Conservation (phyloP, 1,284 basidiomycete genomes). For the Chalciporus sp. region DNA sequence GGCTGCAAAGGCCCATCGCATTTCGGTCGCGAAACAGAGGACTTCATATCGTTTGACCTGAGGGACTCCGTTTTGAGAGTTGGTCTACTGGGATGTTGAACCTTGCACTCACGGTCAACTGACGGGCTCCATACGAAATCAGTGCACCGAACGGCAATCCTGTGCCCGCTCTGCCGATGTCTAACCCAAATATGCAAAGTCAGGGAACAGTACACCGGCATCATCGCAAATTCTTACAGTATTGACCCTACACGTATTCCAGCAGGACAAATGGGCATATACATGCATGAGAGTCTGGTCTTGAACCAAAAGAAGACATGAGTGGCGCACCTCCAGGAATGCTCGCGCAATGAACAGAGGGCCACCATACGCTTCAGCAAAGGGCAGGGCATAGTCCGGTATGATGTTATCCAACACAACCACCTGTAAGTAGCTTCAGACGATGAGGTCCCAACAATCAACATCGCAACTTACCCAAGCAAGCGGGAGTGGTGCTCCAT, state of each 20-base stretch:
- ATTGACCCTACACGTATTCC: slow-evolving; percentile 21
- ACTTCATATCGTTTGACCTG: slow-evolving; percentile 28
- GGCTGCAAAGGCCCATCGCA: slow-evolving; percentile 28
- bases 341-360: slow-evolving; percentile 34
- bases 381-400: slow-evolving; percentile 31
- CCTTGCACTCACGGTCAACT: slow-evolving; percentile 25
- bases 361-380: slow-evolving; percentile 26
- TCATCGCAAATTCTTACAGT: slow-evolving; percentile 22
- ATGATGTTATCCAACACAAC: slow-evolving; percentile 32
- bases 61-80: not conserved
- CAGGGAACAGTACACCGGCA: not conserved
- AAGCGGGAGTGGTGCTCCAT: slow-evolving; percentile 29
- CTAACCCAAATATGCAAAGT: slow-evolving; percentile 12
- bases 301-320: not conserved
- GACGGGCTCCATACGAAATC: slow-evolving; percentile 21
- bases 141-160: slow-evolving; percentile 30
- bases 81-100: not conserved
- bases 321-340: slow-evolving; percentile 21
- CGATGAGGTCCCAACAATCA: not conserved
- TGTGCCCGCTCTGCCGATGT: slow-evolving; percentile 31
- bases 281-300: not conserved
- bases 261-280: not conserved
- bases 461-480: slow-evolving; percentile 22
- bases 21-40: slow-evolving; percentile 29
- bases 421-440: slow-evolving; percentile 14